Evolutionary conservation across 1,284 basidiomycete genomes (phyloP).

Genomic region (Amylostereum chailletii): DNA sequence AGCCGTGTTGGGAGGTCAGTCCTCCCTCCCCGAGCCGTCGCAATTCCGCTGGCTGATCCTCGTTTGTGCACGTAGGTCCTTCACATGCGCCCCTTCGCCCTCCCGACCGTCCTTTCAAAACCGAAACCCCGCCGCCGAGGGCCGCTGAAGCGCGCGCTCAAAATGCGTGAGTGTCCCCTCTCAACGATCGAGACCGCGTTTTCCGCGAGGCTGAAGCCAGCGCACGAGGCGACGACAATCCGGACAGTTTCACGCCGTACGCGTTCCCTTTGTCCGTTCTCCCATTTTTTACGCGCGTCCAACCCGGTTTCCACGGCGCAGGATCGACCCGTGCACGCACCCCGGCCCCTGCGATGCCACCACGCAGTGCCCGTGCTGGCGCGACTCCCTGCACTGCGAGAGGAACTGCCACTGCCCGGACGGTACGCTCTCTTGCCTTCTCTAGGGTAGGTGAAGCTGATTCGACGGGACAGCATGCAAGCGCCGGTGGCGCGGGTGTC

Average conservation of each 20-base stretch:
- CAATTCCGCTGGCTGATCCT: too few species aligned
- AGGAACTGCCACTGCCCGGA: conserved; percentile 28
- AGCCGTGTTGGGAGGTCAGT: conserved; percentile 34
- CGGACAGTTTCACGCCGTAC: neutral
- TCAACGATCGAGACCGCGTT: too few species aligned
- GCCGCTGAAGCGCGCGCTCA: too few species aligned
- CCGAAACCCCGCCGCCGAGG: too few species aligned
- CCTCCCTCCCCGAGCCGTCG: neutral
- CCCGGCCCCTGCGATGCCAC: conserved; percentile 30
- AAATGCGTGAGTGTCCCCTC: too few species aligned
- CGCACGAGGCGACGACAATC: neutral
- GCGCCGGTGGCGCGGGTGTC: conserved; percentile 36
- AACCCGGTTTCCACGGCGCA: too few species aligned
- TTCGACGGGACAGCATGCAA: conserved; percentile 19
- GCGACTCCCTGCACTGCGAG: conserved; percentile 28
- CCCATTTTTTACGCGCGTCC: neutral
- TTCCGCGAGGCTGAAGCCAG: too few species aligned
- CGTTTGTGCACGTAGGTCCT: too few species aligned
- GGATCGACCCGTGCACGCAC: conserved; percentile 31
- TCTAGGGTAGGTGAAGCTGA: neutral
- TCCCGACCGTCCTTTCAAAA: too few species aligned
- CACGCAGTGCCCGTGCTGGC: conserved; percentile 28
- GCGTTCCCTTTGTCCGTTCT: neutral
- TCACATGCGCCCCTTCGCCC: too few species aligned
- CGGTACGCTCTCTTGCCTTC: conserved; percentile 24